Evolutionary conservation across 2,329 filamentous ascomycete genomes (phyloP), one percentile per base, ranked within the genome.

Genomic region (Fusarium humuli): DNA sequence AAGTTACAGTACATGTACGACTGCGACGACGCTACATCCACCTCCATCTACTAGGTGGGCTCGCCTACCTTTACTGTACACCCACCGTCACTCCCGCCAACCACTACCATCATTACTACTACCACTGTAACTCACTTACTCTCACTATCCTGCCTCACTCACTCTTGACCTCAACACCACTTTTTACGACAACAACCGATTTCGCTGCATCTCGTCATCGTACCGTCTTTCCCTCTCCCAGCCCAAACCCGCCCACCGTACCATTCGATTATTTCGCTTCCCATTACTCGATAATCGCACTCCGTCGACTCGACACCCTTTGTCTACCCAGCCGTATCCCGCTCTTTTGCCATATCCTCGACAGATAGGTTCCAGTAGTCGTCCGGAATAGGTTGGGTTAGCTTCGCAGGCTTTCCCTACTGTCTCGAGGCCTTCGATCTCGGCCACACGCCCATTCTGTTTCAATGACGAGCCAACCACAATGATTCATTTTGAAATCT

Each of bases 391-490:
- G 75, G 76, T 77, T 77, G 76, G 74, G 73, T 74, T 67, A 62
- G 67, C 61, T 69, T 68, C 65, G 56, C 45, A 45, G 66, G 61
- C 65, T 61, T 66, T 69, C 57, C 66, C 61, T 65, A 40, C 53
- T 63, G 47, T 70, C 58, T 68, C 62, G 54, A 49, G 61, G 70
- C 69, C 62, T 42, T 65, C 66, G 65, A 61, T 67, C 29, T 60
- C 48, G 70, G 64, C 69, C 69, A 69, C 66, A 66, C 61, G 62
- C 61, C 59, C 58, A 48, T 61, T 67, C 57, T 71, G 69, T 72
- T 65, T 76, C 73, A 65, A 78, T 78, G 76, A 76, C 74, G 69
- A 76, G 66, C 74, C 75, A 77, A 77, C 76, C 76, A 80, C 76
- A 55, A 81, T 81, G 79, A 80, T 70, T 75, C 61, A 69, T 69